Evolutionary conservation across 2,329 filamentous ascomycete species (phyloP), one percentile per base, ranked within the genome.

Genomic region (Aspergillus fumigatiaffinis): DNA sequence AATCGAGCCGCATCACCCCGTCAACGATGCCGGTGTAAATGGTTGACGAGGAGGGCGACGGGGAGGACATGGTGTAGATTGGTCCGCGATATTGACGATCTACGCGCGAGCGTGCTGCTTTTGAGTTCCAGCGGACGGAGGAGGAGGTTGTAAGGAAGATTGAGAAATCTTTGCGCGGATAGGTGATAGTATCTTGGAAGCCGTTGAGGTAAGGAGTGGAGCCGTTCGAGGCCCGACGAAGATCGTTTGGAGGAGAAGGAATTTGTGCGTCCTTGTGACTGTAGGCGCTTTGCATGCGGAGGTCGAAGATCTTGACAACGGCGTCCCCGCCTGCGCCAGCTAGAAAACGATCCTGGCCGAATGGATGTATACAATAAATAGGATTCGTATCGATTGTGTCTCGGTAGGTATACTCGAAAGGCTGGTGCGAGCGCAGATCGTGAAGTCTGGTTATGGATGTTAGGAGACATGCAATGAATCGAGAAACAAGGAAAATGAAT

Each of bases 301-400:
- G 67, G 63, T 88, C 85, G 61, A 86, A 88, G 4, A 87, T 73
- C 63, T 87, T 87, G 48, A 88, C 71, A 52, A 86, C 75, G 48
- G 79, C 81, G 67, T 87, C 82, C 51, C 80, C 77, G 3, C 80
- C 80, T 1, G 80, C 79, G 25, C 85, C 85, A 10, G 80, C 82
- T 8, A 87, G 66, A 54, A 88, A 79, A 2, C 79, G 76, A 62
- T 87, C 81, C 21, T 79, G 77, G 1, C 83, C 83, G 52, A 86
- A 79, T 0, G 80, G 72, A 1, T 82, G 77, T 17, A 88, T 76
- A 21, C 82, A 82, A 65, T 87, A 87, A 6, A 87, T 79, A 0
- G 83, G 76, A 20, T 81, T 82, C 59, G 81, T 77, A 62, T 87
- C 84, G 3, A 83, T 82, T 1, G 78, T 75, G 63, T 87, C 84